Conservation (phyloP, 2,329 filamentous ascomycete species). For the Verticillium albo-atrum region DNA sequence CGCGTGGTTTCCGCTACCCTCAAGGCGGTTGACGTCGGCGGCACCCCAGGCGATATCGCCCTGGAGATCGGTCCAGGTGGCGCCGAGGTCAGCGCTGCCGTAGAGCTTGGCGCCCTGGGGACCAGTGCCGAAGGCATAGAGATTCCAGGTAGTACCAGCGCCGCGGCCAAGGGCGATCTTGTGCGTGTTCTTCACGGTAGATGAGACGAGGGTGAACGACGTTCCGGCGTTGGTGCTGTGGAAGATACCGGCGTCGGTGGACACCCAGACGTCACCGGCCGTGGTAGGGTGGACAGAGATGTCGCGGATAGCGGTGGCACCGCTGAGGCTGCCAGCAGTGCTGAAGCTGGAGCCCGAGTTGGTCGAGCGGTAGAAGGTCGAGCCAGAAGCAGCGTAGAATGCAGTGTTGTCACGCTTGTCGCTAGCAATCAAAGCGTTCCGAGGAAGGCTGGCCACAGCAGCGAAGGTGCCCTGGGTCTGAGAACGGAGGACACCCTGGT, state of each 20-base stretch:
- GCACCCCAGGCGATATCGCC: conserved; percentile 40
- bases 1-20: conserved; percentile 40
- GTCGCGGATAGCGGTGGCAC: conserved; percentile 44
- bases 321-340: conserved; percentile 27
- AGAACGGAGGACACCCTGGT: conserved; percentile 36
- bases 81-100: conserved; percentile 36
- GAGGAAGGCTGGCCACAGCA: conserved; percentile 37
- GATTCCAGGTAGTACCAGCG: conserved; percentile 33
- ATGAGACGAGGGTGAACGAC: conserved; percentile 36
- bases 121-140: conserved; percentile 43
- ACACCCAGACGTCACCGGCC: conserved; percentile 57
- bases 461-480: conserved; percentile 36
- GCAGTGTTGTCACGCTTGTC: conserved; percentile 48
- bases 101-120: conserved; percentile 38
- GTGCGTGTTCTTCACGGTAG: conserved; percentile 30
- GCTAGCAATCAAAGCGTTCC: conserved; percentile 43
- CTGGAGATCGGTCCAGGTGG: conserved; percentile 42
- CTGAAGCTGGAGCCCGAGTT: conserved; percentile 42
- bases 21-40: conserved; percentile 32
- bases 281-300: conserved; percentile 52
- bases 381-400: conserved; percentile 46
- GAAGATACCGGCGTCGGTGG: conserved; percentile 50
- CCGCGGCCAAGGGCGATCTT: conserved; percentile 40
- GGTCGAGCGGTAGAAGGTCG: conserved; percentile 46
- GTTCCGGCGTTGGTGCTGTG: conserved; percentile 46